Base-by-base conservation (phyloP, 2,329 filamentous ascomycete genomes). In the Pezicula radicicola region DNA sequence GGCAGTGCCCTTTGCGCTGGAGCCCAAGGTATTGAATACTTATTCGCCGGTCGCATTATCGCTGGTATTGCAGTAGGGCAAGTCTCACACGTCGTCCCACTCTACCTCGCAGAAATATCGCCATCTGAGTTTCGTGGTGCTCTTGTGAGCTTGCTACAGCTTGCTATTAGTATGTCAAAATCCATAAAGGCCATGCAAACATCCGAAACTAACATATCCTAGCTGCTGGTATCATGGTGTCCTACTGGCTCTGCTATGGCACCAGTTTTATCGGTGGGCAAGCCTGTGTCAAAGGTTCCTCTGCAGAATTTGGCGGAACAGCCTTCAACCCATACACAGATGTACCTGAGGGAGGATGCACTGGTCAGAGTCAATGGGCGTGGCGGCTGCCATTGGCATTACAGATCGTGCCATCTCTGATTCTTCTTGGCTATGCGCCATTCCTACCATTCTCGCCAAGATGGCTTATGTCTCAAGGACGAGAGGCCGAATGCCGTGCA, bases 41-140 rank as follows among this genome's bases (percentile, higher is more conserved):
- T 89, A 54, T 72, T 89, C 1, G 87, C 75, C 28, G 87, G 87
- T 4, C 78, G 87, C 3, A 89, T 89, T 62, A 74, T 89, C 55
- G 88, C 86, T 46, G 79, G 83, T 66, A 81, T 88, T 71, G 84
- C 82, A 10, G 83, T 89, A 5, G 85, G 85, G 57, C 78, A 78
- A 27, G 66, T 89, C 21, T 81, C 81, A 1, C 85, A 84, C 72
- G 85, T 87, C 44, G 79, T 84, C 0, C 80, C 80, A 2, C 70
- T 75, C 50, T 76, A 76, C 56, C 71, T 56, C 39, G 55, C 55
- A 21, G 57, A 60, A 49, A 49, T 62, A 21, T 74, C 77, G 2
- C 75, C 81, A 12, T 82, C 83, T 2, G 82, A 87, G 62, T 74
- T 85, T 27, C 73, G 84, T 52, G 84, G 84, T 39, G 76, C 81